These are phyloP conservation scores for Cryphonectria carpinicola DNA, from an alignment of 2,329 filamentous ascomycete species.

Conservation along the genomic window DNA sequence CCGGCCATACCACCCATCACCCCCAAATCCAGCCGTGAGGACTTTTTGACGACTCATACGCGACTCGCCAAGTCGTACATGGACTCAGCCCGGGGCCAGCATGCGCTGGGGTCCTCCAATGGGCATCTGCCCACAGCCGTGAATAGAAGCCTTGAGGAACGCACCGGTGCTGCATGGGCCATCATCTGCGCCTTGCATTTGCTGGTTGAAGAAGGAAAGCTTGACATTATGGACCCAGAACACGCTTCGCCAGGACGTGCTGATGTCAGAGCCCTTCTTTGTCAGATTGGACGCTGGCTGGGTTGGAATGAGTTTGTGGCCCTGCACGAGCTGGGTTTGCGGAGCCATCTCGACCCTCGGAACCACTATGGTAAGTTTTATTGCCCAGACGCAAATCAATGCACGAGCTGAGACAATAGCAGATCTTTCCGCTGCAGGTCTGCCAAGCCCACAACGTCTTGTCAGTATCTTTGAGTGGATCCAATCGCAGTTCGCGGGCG, in stretches of 20 bases:
- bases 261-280: constrained; percentile 72
- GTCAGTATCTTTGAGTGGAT: constrained; percentile 58
- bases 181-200: constrained; percentile 80
- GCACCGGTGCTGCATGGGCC: constrained; percentile 65
- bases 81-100: constrained; percentile 59
- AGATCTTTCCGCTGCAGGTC: constrained; percentile 34
- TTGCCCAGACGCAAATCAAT: constrained; percentile 15
- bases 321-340: constrained; percentile 57
- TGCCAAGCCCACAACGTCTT: constrained; percentile 38
- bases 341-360: constrained; percentile 47
- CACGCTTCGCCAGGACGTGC: constrained; percentile 48
- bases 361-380: constrained; percentile 46
- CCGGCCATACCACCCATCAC: constrained; percentile 11
- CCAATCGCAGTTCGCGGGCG: constrained; percentile 48
- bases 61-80: constrained; percentile 68
- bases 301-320: constrained; percentile 62
- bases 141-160: constrained; percentile 56
- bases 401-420: constrained; percentile 15
- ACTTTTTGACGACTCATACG: constrained; percentile 57
- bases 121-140: constrained; percentile 70
- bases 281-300: constrained; percentile 83
- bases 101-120: constrained; percentile 50
- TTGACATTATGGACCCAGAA: constrained; percentile 63
- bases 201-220: constrained; percentile 85
- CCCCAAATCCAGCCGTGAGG: constrained; percentile 31